phyloP scores from a whole-genome alignment of 225 moss, liverwort and hornwort genomes.

The Climacium dendroides region DNA sequence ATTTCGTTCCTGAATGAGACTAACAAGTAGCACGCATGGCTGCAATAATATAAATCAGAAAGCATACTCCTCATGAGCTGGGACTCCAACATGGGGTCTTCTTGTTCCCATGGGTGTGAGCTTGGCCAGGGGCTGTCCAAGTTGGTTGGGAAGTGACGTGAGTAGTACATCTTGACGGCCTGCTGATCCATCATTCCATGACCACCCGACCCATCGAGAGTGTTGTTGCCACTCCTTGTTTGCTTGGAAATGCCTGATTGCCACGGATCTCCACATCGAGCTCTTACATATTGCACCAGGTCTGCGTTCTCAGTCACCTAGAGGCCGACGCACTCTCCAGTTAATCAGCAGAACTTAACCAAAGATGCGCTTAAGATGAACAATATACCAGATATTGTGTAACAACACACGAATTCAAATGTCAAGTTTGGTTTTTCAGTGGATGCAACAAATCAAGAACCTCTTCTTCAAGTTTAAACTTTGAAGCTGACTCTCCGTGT shows the following conservation, averaged over 20 bases:
- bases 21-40: background rate
- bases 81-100: constrained; percentile 61
- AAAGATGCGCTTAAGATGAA: background rate
- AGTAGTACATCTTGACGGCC: constrained; percentile 61
- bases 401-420: background rate
- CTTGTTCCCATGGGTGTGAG: constrained; percentile 81
- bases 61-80: constrained; percentile 62
- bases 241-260: constrained; percentile 26
- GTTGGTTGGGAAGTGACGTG: constrained; percentile 48
- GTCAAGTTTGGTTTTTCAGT: background rate
- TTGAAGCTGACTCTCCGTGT: background rate
- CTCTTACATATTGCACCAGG: constrained; percentile 47
- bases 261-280: constrained; percentile 47
- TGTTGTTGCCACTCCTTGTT: constrained; percentile 7
- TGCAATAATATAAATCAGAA: background rate
- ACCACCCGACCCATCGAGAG: constrained; percentile 12
- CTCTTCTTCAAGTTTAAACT: background rate
- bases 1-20: background rate
- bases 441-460: background rate
- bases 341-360: background rate
- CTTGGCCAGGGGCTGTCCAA: constrained; percentile 49
- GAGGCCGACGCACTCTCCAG: background rate
- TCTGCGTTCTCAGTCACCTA: constrained; percentile 43
- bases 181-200: constrained; percentile 61
- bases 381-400: background rate